Conservation (phyloP, 345 rosid species). For the Linum lewisii region DNA sequence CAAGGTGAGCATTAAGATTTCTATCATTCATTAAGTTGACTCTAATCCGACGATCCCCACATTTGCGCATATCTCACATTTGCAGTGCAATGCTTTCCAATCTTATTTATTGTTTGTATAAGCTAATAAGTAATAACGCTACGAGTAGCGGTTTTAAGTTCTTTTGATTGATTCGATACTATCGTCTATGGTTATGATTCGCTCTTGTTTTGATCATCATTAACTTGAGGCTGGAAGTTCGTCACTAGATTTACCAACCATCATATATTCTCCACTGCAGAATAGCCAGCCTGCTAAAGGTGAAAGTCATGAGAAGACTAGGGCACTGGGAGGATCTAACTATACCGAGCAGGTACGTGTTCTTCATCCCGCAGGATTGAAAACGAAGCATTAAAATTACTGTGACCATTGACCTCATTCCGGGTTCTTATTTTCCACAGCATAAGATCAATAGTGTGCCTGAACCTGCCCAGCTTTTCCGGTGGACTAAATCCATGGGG, state of each 20-base stretch:
- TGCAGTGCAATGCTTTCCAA: no score
- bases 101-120: no score
- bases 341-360: conserved; percentile 51
- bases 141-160: no score
- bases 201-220: no score
- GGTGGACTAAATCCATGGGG: conserved; percentile 97
- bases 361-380: not conserved
- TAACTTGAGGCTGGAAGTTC: no score
- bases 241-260: not conserved
- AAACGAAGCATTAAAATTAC: not conserved
- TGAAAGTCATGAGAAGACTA: conserved; percentile 55
- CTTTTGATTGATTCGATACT: no score
- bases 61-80: no score
- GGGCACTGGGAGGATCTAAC: conserved; percentile 66
- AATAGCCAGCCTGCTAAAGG: conserved; percentile 79
- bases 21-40: no score
- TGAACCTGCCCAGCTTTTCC: conserved; percentile 90
- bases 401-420: not conserved
- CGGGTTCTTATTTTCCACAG: conserved; percentile 25
- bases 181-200: no score
- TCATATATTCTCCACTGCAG: conserved; percentile 27
- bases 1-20: conserved; percentile 31
- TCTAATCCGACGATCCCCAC: no score
- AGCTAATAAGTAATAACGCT: no score
- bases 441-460: conserved; percentile 78